Evolutionary conservation across 768 basidiomycete species (phyloP).

Genomic region (Naganishia vishniacii): DNA sequence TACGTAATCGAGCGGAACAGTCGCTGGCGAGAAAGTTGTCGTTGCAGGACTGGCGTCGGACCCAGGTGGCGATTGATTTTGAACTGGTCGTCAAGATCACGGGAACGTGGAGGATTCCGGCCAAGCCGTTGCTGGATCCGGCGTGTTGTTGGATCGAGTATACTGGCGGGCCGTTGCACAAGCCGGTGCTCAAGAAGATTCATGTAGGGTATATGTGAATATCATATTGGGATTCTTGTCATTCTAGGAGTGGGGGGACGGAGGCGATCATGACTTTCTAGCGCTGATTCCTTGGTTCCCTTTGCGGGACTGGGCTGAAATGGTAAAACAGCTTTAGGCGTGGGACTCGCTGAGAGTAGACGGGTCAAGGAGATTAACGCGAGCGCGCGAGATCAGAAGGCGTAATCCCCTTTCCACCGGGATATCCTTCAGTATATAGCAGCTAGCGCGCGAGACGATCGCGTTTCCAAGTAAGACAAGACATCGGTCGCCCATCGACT

Average conservation of each 20-base stretch:
- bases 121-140: slow-evolving; percentile 11
- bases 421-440: too few species aligned
- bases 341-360: too few species aligned
- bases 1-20: neutral
- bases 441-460: neutral
- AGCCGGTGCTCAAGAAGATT: slow-evolving; percentile 7
- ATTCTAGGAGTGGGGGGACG: neutral
- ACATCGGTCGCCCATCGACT: too few species aligned
- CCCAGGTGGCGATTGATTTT: slow-evolving; percentile 1
- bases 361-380: too few species aligned
- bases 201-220: slow-evolving; percentile 3
- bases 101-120: slow-evolving; percentile 16
- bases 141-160: slow-evolving; percentile 10
- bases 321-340: too few species aligned
- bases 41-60: slow-evolving; percentile 1
- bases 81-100: slow-evolving; percentile 18
- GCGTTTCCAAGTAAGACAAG: slow-evolving; percentile 12
- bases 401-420: too few species aligned
- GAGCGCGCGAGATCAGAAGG: too few species aligned
- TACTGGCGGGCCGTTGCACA: slow-evolving; percentile 7
- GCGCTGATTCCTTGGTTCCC: too few species aligned
- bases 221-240: neutral
- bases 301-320: too few species aligned
- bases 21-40: neutral
- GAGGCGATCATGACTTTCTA: too few species aligned